Percentiles rank a stretch among this genome's conserved stretches.
Conservation (phyloP, 257 asterid genomes). For the Forsythia viridissima region DNA sequence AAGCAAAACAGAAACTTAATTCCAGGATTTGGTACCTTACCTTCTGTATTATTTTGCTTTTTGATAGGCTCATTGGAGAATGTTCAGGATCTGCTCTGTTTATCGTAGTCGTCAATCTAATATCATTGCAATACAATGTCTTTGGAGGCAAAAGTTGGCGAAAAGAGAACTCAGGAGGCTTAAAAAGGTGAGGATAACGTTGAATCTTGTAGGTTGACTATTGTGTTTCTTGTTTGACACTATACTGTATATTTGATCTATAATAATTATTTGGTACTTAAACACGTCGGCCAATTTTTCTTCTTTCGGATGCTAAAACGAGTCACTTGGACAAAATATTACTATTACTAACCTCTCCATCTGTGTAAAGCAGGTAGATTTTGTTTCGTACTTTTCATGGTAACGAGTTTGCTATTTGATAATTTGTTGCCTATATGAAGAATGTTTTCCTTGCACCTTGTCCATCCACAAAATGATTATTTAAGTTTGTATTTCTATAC, state of each 20-base stretch:
- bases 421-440: neutral
- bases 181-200: slow-evolving; percentile 62
- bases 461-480: neutral
- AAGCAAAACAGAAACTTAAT: neutral
- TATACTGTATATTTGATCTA: neutral
- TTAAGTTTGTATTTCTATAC: neutral
- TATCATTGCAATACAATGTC: slow-evolving; percentile 85
- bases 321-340: neutral
- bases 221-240: neutral
- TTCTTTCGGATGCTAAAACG: neutral
- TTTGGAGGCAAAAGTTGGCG: slow-evolving; percentile 94
- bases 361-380: neutral
- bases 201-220: neutral
- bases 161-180: slow-evolving; percentile 84
- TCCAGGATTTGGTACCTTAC: neutral
- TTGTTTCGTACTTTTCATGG: neutral
- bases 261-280: neutral
- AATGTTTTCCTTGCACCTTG: neutral
- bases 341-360: neutral
- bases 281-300: neutral
- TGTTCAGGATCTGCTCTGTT: slow-evolving; percentile 70
- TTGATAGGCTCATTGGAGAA: slow-evolving; percentile 85
- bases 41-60: slow-evolving; percentile 19
- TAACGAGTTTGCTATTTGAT: neutral
- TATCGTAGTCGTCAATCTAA: slow-evolving; percentile 74